Conservation (phyloP, 352 stramenopile genomes). For the Phytophthora hibernalis region DNA sequence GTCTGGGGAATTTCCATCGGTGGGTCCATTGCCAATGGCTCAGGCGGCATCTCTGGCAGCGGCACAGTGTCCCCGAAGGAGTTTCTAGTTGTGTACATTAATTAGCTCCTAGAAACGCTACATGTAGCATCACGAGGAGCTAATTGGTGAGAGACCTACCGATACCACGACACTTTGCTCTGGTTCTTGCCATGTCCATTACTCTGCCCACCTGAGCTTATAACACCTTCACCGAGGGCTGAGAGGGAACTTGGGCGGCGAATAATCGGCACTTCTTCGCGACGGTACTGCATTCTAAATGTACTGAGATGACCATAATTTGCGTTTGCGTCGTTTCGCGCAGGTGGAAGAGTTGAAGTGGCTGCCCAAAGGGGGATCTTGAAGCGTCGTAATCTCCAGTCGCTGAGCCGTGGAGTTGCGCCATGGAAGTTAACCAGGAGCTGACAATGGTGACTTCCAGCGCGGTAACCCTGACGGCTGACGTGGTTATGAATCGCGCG, state of each 20-base stretch:
- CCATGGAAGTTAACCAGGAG: constrained; percentile 11
- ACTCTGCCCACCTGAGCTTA: background rate
- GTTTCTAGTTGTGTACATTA: constrained; percentile 43
- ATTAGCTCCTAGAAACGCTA: background rate
- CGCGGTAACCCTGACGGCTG: constrained; percentile 38
- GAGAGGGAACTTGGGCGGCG: constrained; percentile 12
- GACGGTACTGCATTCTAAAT: constrained; percentile 27
- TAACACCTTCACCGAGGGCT: constrained; percentile 18
- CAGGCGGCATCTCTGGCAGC: constrained; percentile 45
- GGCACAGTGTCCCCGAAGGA: constrained; percentile 59
- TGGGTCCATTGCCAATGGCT: constrained; percentile 52
- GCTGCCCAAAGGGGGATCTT: constrained; percentile 39
- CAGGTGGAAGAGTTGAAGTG: constrained; percentile 26
- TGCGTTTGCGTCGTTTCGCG: constrained; percentile 32
- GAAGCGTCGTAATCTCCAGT: constrained; percentile 38
- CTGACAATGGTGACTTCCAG: background rate
- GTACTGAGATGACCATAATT: constrained; percentile 9
- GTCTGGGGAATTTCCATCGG: constrained; percentile 61
- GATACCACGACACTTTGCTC: constrained; percentile 71
- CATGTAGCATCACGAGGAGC: background rate
- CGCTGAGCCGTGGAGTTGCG: background rate
- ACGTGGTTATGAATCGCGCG: constrained; percentile 64
- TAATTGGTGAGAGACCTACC: constrained; percentile 34
- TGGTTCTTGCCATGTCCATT: constrained; percentile 15
- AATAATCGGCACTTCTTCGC: constrained; percentile 10